Conservation (phyloP, 1,139 yeast genomes). For the Magnusiomyces paraingens region DNA sequence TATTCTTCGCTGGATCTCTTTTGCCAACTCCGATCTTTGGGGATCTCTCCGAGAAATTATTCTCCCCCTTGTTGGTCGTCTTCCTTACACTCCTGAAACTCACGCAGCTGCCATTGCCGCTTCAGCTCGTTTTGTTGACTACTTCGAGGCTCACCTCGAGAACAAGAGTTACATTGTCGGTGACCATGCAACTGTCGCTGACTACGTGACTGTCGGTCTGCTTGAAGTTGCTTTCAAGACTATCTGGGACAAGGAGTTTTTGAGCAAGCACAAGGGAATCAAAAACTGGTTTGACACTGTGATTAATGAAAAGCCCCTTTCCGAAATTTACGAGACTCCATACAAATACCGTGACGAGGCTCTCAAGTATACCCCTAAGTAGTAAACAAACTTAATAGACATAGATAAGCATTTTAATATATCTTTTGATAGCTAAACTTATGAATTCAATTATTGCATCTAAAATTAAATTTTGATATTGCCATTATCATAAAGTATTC, state of each 20-base stretch:
- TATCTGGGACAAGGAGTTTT: constrained; percentile 74
- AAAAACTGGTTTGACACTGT: constrained; percentile 86
- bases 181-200: constrained; percentile 84
- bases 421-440: no score
- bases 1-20: constrained; percentile 76
- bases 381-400: constrained; percentile 39
- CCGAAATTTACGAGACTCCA: constrained; percentile 39
- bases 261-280: constrained; percentile 63
- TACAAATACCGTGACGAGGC: constrained; percentile 55
- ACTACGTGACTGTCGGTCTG: constrained; percentile 57
- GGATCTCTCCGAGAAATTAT: constrained; percentile 37
- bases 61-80: constrained; percentile 43
- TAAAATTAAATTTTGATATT: no score
- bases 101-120: constrained; percentile 52
- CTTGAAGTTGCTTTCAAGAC: constrained; percentile 58
- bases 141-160: constrained; percentile 39
- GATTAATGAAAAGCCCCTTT: constrained; percentile 49
- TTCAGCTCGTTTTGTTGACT: constrained; percentile 33
- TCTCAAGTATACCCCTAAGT: constrained; percentile 64
- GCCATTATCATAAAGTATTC: no score
- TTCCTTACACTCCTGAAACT: constrained; percentile 73
- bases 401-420: no score
- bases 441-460: no score
- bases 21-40: constrained; percentile 65
- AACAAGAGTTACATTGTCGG: constrained; percentile 85